phyloP scores from a whole-genome alignment of 148 eudicot genomes.

The Rhododendron williamsianum region DNA sequence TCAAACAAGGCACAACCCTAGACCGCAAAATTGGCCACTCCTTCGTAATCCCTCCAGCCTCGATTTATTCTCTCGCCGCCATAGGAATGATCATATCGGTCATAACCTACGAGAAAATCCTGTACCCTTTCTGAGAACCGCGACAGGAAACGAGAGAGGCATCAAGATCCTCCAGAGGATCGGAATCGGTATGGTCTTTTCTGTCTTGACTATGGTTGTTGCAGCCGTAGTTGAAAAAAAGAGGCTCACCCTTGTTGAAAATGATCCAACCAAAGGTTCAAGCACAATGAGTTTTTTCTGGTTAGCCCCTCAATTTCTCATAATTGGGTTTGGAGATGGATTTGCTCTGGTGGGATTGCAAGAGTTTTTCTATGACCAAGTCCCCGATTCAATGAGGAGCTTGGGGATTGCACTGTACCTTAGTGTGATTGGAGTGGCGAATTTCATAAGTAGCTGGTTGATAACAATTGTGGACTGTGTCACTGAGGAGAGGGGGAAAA shows the following conservation, averaged over 20 bases:
- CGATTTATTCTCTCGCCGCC: neutral
- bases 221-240: neutral
- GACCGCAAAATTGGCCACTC: neutral
- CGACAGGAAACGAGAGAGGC: neutral
- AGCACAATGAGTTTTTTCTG: slow-evolving; percentile 35
- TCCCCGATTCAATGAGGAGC: slow-evolving; percentile 34
- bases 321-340: slow-evolving; percentile 33
- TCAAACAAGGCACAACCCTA: neutral
- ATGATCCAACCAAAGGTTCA: neutral
- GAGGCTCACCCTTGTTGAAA: neutral
- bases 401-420: slow-evolving; percentile 30
- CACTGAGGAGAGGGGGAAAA: slow-evolving; percentile 32
- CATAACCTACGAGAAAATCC: neutral
- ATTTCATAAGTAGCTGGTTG: slow-evolving; percentile 34
- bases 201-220: neutral
- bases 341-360: slow-evolving; percentile 43
- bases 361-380: slow-evolving; percentile 43
- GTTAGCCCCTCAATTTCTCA: slow-evolving; percentile 35
- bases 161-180: neutral
- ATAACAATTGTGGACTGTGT: slow-evolving; percentile 33
- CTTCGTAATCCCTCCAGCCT: neutral
- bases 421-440: slow-evolving; percentile 31
- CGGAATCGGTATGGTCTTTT: neutral
- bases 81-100: neutral
- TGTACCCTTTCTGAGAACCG: neutral